phyloP scores from a whole-genome alignment of 2,329 filamentous ascomycete genomes.

The Aciculosporium take region DNA sequence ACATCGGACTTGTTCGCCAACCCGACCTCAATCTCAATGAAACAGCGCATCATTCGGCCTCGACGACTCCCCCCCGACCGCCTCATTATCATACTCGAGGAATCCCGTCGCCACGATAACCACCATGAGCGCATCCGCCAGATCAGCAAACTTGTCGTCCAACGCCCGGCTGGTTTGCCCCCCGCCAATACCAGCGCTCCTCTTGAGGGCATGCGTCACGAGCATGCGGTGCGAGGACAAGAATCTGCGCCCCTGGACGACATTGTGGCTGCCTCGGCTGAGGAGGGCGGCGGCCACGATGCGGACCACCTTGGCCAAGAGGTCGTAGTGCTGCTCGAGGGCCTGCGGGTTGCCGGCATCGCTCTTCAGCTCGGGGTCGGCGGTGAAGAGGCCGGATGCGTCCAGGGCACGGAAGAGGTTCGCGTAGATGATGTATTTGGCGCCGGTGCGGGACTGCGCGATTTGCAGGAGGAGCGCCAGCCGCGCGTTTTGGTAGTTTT shows the following conservation, averaged over 20 bases:
- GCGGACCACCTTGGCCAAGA: conserved; percentile 67
- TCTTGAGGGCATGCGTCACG: conserved; percentile 81
- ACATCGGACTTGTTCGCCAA: no score
- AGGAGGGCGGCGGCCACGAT: conserved; percentile 73
- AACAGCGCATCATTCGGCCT: conserved; percentile 23
- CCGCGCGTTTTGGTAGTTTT: conserved; percentile 51
- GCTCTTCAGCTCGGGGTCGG: conserved; percentile 84
- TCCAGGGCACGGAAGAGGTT: conserved; percentile 74
- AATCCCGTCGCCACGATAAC: conserved; percentile 74
- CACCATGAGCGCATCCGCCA: conserved; percentile 75
- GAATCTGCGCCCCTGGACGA: conserved; percentile 66
- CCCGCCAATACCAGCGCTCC: conserved; percentile 62
- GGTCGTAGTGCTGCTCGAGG: conserved; percentile 66
- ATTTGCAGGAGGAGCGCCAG: conserved; percentile 73
- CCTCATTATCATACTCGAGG: conserved; percentile 45
- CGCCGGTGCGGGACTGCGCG: conserved; percentile 70
- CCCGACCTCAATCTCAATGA: conserved; percentile 18
- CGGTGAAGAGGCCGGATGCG: conserved; percentile 70
- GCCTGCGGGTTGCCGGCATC: conserved; percentile 55
- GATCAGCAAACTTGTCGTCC: conserved; percentile 52
- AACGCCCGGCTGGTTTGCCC: conserved; percentile 25
- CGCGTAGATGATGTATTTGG: conserved; percentile 73
- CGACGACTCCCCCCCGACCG: conserved; percentile 19
- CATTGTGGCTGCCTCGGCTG: conserved; percentile 68
- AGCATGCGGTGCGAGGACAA: conserved; percentile 69